Evolutionary conservation across 176 grass and related monocot genomes (phyloP).

Genomic region (Elymus sibiricus): DNA sequence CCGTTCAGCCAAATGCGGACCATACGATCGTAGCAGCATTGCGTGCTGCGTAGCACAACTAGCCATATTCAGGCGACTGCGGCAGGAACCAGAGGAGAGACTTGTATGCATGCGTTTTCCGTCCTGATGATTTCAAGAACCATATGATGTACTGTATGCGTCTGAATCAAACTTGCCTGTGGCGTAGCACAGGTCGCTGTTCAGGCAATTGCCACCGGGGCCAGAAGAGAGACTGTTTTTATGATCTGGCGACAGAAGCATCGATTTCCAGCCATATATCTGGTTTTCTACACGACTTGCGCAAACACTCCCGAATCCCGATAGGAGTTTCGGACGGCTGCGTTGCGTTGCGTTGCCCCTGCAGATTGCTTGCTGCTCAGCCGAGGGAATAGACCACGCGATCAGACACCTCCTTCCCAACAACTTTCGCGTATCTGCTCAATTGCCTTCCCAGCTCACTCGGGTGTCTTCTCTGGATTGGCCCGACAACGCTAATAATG

Average conservation of each 20-base stretch:
- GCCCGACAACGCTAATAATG: conserved; percentile 50
- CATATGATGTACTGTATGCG: neutral
- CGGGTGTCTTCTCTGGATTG: conserved; percentile 38
- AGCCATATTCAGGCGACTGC: too few relatives aligned
- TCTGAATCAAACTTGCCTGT: neutral
- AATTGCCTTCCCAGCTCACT: conserved; percentile 52
- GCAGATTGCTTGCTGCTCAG: conserved; percentile 15
- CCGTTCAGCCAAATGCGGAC: neutral
- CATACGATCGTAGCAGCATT: too few relatives aligned
- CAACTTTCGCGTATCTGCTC: conserved; percentile 48
- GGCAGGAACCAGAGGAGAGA: neutral
- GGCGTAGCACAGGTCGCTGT: neutral
- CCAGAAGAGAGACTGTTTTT: neutral
- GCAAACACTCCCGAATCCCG: too few relatives aligned
- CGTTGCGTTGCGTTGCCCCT: too few relatives aligned
- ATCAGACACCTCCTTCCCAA: conserved; percentile 70
- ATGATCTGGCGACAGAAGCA: neutral
- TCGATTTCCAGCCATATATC: too few relatives aligned
- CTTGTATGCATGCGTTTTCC: neutral
- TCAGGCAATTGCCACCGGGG: neutral
- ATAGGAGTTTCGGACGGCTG: too few relatives aligned
- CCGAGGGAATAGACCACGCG: conserved; percentile 56
- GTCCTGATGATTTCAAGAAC: neutral
- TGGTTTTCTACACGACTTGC: too few relatives aligned
- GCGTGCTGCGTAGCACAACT: too few relatives aligned